phyloP scores from a whole-genome alignment of 768 basidiomycete genomes.

The Boletus insuetus region DNA sequence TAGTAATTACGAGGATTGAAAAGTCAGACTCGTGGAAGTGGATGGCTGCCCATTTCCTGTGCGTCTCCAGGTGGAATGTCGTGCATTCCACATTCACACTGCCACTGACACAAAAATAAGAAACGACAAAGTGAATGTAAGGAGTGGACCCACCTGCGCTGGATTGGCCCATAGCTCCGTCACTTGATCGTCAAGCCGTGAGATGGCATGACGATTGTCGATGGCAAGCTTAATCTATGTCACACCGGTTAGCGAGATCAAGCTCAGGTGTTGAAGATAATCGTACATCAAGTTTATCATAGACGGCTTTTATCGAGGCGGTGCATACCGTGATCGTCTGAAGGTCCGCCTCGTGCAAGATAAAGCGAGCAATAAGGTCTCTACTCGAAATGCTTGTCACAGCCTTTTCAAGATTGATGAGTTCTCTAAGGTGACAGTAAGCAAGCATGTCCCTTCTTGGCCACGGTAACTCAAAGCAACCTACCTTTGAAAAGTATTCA shows the following conservation, averaged over 20 bases:
- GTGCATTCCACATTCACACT: conserved; percentile 4
- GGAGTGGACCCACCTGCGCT: not conserved
- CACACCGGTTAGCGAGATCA: not conserved
- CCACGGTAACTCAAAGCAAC: not conserved
- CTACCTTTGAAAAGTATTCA: conserved; percentile 7
- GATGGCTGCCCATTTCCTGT: not conserved
- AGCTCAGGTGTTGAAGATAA: not conserved
- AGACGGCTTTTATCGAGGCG: conserved; percentile 7
- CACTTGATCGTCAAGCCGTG: conserved; percentile 11
- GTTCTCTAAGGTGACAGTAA: conserved; percentile 1
- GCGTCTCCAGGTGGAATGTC: not conserved
- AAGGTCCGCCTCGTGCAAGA: conserved; percentile 11
- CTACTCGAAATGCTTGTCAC: conserved; percentile 10
- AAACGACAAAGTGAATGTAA: not conserved
- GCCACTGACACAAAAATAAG: conserved; percentile 4
- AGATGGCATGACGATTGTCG: conserved; percentile 5
- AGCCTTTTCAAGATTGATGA: conserved; percentile 1
- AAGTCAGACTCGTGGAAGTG: not conserved
- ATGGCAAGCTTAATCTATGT: conserved; percentile 13
- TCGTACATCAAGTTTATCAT: conserved; percentile 7
- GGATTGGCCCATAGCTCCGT: not conserved
- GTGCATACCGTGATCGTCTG: conserved; percentile 5
- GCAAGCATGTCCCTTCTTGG: no score
- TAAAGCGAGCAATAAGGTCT: not conserved
- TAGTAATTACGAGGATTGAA: not conserved